Conservation (phyloP, 2,329 filamentous ascomycete species). For the Aspergillus persii region DNA sequence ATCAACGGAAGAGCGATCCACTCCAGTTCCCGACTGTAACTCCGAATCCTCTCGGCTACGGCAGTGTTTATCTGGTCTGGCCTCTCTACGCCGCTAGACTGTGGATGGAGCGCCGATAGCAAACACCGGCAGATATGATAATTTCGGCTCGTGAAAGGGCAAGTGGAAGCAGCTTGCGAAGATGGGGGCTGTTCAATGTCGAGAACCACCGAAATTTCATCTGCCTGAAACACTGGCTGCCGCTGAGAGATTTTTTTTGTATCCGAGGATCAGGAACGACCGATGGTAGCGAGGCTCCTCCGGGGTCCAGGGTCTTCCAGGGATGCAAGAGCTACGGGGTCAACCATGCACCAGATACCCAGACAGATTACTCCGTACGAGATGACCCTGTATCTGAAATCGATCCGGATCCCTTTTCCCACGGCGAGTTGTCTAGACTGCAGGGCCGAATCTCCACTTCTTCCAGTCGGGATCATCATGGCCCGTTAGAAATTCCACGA, state of each 20-base stretch:
- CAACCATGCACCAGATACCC: background rate
- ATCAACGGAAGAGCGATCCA: background rate
- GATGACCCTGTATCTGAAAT: background rate
- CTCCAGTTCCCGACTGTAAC: background rate
- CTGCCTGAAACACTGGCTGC: constrained; percentile 9
- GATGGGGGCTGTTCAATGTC: background rate
- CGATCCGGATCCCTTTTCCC: background rate
- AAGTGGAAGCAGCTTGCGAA: background rate
- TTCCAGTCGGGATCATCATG: background rate
- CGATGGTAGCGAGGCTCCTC: background rate
- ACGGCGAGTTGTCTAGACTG: background rate
- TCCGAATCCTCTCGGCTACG: background rate
- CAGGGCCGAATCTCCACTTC: background rate
- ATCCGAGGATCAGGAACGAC: background rate
- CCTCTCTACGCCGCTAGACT: background rate
- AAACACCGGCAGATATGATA: background rate
- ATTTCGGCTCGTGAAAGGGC: background rate
- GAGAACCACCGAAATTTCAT: background rate
- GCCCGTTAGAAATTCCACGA: constrained; percentile 3
- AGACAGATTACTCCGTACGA: no score
- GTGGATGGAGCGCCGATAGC: background rate
- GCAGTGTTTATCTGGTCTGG: background rate
- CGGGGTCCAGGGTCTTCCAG: background rate
- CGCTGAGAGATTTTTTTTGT: background rate
- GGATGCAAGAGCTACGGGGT: background rate